Evolutionary conservation across 495 filamentous ascomycete genomes (phyloP), one percentile per base, ranked within the genome.

Genomic region (Lasiosphaeria ovina): DNA sequence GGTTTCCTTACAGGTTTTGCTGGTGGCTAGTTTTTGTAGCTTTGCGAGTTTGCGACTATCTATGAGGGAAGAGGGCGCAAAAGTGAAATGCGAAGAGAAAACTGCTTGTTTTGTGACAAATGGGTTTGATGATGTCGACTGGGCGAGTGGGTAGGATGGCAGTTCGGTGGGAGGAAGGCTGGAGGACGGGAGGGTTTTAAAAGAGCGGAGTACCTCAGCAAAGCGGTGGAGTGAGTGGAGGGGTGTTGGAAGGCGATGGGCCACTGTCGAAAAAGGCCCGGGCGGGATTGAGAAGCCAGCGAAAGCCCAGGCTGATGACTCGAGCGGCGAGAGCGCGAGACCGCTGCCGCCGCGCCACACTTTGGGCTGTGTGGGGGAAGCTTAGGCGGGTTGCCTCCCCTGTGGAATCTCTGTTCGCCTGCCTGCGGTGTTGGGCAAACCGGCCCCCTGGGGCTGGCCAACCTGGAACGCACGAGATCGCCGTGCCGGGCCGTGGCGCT

Each of bases 201-300:
- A 33, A 56, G 38, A 56, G 54, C 40, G 54, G 44, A 44, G 54
- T 44, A 24, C 24, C 24, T 24, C 24, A 24, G 24, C 38, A 56
- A 56, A 16, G 17, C 9, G 54, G 44, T 38, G 44, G 45, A 48
- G 54, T 32, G 12, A 52, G 12, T 4, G n/a, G 16, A 42, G 14
- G 44, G 12, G 44, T 11, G 11, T 55, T 66, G 61, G 70, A 72
- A 71, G 47, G 60, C 42, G 35, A 69, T 72, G 66, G 70, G 68
- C 62, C 59, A 64, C 68, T 59, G 66, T 69, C 68, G 70, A 72
- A 72, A 54, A 33, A 38, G 35, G 47, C 34, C 38, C 44, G 40
- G 49, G 44, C 11, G 12, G 12, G 38, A 11, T 47, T 7, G 5
- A 14, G 12, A 14, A 5, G 5, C 44, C 44, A 24, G 32, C 9